Evolutionary conservation across 2,329 filamentous ascomycete species (phyloP).

Genomic region (Pezicula carpinea): DNA sequence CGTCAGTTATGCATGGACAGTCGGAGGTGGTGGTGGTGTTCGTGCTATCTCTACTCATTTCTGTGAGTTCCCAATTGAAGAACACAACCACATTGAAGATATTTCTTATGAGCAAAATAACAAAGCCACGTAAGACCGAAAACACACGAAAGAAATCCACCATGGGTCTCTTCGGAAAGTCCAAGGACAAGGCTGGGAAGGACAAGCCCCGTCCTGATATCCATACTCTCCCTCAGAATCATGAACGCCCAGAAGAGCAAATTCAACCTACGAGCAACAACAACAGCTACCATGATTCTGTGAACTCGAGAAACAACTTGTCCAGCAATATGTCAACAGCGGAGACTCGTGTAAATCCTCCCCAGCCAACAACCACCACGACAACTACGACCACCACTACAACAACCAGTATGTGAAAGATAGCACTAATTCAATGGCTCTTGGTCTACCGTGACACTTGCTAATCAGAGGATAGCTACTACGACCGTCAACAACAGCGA

Average conservation of each 20-base stretch:
- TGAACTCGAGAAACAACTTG: constrained; percentile 18
- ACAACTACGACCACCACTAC: constrained; percentile 22
- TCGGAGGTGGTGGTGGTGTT: background rate
- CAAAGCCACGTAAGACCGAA: background rate
- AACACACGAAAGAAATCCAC: background rate
- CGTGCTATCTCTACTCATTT: background rate
- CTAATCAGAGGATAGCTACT: constrained; percentile 15
- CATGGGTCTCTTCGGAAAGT: constrained; percentile 1
- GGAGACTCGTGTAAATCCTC: constrained; percentile 6
- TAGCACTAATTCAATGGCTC: too few relatives aligned
- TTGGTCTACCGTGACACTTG: background rate
- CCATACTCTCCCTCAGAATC: background rate
- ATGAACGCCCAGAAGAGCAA: background rate
- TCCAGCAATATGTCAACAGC: constrained; percentile 12
- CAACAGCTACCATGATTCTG: constrained; percentile 16
- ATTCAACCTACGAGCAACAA: background rate
- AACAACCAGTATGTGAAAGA: constrained; percentile 17
- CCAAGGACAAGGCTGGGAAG: background rate
- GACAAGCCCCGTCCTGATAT: background rate
- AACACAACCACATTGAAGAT: background rate
- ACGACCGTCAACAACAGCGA: constrained; percentile 17
- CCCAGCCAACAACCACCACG: constrained; percentile 16
- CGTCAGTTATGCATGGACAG: background rate
- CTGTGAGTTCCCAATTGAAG: background rate
- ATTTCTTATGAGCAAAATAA: background rate